A percentile compares a stretch with the other conserved stretches of the same genome.
These are phyloP conservation scores for Serendipita sp. DNA, from an alignment of 768 basidiomycete genomes.

Conservation along the genomic window DNA sequence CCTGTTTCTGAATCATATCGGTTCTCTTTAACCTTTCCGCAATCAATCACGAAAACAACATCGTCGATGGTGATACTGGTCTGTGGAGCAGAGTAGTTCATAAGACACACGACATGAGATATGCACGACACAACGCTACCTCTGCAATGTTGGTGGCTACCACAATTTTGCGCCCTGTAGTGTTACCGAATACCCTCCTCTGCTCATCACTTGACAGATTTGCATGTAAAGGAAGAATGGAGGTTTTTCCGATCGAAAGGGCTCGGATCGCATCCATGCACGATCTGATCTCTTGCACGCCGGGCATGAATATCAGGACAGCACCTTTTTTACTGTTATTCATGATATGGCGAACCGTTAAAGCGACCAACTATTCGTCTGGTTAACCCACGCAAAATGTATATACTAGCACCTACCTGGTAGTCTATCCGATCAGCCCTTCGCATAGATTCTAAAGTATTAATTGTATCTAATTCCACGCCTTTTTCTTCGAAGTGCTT, in stretches of 20 bases:
- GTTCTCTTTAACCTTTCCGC: conserved; percentile 75
- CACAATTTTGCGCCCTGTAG: conserved; percentile 63
- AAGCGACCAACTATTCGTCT: conserved; percentile 40
- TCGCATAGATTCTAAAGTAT: conserved; percentile 43
- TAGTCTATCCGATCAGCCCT: conserved; percentile 58
- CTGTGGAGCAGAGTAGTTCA: conserved; percentile 21
- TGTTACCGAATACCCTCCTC: conserved; percentile 50
- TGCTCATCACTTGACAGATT: conserved; percentile 80
- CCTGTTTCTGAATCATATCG: conserved; percentile 53
- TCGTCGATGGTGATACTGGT: conserved; percentile 89
- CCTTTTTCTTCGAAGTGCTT: conserved; percentile 36
- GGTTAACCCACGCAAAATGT: neutral
- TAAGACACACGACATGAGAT: too few species aligned
- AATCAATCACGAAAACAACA: conserved; percentile 69
- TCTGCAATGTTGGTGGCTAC: conserved; percentile 87
- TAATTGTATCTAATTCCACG: conserved; percentile 34
- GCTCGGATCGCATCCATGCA: conserved; percentile 47
- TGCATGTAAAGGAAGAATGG: conserved; percentile 71
- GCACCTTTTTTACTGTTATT: conserved; percentile 38
- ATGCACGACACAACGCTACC: conserved; percentile 25
- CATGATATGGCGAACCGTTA: conserved; percentile 49
- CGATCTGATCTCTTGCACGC: conserved; percentile 73
- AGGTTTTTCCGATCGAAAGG: conserved; percentile 24
- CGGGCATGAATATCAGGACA: conserved; percentile 80
- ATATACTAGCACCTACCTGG: conserved; percentile 28